A percentile compares a stretch with the other conserved stretches of the same genome.
These are phyloP conservation scores for Chaetomiaceae sp. DNA, from an alignment of 2,329 filamentous ascomycete species.

Conservation along the genomic window DNA sequence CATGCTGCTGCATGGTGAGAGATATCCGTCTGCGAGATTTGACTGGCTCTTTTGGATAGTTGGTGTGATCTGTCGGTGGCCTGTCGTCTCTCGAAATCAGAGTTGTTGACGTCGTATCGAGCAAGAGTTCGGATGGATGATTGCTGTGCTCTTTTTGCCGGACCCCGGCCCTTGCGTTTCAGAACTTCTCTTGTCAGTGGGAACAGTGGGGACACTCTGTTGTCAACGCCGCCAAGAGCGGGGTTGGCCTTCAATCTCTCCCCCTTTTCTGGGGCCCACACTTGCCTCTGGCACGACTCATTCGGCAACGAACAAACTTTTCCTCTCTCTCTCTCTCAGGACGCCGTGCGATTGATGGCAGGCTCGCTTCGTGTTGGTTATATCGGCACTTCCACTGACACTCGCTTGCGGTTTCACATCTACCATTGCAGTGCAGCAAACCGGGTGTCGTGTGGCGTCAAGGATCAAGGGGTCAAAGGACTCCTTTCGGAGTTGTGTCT, in stretches of 20 bases:
- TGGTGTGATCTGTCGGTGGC: too few species aligned
- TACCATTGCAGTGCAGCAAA: neutral
- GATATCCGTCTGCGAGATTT: too few species aligned
- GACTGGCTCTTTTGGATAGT: neutral
- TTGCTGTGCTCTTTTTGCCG: neutral
- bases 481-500: too few species aligned
- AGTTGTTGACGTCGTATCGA: conserved; percentile 1
- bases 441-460: neutral
- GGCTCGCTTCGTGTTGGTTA: conserved; percentile 1
- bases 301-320: too few species aligned
- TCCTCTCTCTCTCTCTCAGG: too few species aligned
- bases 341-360: neutral
- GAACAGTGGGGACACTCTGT: too few species aligned
- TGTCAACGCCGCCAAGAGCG: conserved; percentile 10
- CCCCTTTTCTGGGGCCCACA: neutral
- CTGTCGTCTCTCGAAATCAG: neutral
- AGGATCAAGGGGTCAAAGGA: neutral
- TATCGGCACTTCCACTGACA: neutral
- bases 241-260: neutral
- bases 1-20: too few species aligned
- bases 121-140: neutral
- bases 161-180: conserved; percentile 8
- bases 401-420: neutral
- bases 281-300: neutral
- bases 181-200: conserved; percentile 5